Conservation (phyloP, 768 basidiomycete genomes). For the Serpula lacrymans region DNA sequence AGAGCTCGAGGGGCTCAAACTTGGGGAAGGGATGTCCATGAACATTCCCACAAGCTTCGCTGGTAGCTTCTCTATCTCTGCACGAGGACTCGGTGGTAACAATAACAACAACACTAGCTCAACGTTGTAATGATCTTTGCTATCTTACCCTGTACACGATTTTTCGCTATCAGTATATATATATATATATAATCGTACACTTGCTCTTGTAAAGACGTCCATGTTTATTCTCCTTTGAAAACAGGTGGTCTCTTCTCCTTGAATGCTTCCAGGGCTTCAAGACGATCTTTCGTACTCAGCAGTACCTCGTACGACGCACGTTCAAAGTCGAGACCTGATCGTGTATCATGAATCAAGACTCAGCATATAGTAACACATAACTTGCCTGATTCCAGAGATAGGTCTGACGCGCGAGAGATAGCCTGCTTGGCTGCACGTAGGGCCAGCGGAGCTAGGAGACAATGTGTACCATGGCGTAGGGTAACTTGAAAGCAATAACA, state of each 20-base stretch:
- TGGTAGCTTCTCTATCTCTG: conserved; percentile 48
- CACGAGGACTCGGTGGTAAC: conserved; percentile 39
- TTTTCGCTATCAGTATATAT: no score
- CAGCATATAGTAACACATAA: neutral
- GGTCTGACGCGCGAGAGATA: conserved; percentile 74
- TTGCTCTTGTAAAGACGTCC: neutral
- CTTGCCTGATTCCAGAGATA: conserved; percentile 72
- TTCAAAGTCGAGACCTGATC: conserved; percentile 85
- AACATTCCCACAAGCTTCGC: conserved; percentile 56
- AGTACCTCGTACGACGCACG: conserved; percentile 80
- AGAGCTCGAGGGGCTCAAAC: conserved; percentile 69
- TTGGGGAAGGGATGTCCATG: conserved; percentile 54
- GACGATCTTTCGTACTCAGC: conserved; percentile 68
- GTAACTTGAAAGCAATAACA: neutral
- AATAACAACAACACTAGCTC: no score
- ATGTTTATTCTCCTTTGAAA: conserved; percentile 71
- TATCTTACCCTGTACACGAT: no score
- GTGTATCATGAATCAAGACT: conserved; percentile 2
- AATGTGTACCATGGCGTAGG: neutral
- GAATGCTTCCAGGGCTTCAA: conserved; percentile 85
- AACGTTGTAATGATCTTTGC: no score
- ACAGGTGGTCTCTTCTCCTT: conserved; percentile 75
- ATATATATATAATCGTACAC: no score
- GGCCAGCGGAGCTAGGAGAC: conserved; percentile 69
- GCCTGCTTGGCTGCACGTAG: conserved; percentile 86